phyloP scores from a whole-genome alignment of 257 asterid species.

The Galeopsis tetrahit region DNA sequence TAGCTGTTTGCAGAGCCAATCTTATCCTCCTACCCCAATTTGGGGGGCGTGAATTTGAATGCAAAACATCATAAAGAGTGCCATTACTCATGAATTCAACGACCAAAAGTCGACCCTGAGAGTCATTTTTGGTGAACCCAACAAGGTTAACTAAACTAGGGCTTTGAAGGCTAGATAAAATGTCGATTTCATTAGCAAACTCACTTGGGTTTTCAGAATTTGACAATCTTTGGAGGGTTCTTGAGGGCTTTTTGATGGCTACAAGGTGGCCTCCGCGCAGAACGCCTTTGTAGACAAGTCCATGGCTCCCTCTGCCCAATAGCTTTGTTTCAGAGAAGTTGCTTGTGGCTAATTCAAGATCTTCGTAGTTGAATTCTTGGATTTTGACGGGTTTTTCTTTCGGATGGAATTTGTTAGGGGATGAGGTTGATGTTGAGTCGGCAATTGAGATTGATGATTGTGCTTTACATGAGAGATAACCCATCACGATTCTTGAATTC shows the following conservation, averaged over 20 bases:
- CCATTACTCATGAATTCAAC: conserved; percentile 92
- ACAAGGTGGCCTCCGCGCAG: conserved; percentile 72
- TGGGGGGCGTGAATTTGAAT: conserved; percentile 59
- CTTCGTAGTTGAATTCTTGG: conserved; percentile 73
- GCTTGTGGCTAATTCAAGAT: conserved; percentile 78
- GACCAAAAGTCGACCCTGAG: conserved; percentile 65
- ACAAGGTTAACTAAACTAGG: conserved; percentile 79
- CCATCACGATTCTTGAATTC: conserved; percentile 53
- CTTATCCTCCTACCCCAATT: conserved; percentile 80
- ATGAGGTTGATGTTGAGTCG: conserved; percentile 34
- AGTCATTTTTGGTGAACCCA: conserved; percentile 54
- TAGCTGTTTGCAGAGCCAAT: conserved; percentile 74
- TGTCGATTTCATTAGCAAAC: conserved; percentile 76
- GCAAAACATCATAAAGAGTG: conserved; percentile 75
- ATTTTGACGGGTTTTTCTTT: conserved; percentile 53
- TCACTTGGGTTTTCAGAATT: conserved; percentile 57
- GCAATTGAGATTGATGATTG: conserved; percentile 65
- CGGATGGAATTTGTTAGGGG: conserved; percentile 42
- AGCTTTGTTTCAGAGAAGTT: conserved; percentile 72
- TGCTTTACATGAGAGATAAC: conserved; percentile 83
- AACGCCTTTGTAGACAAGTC: conserved; percentile 78
- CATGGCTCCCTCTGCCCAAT: conserved; percentile 86
- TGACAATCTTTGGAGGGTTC: conserved; percentile 38
- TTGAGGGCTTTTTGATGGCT: conserved; percentile 74
- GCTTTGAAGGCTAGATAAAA: conserved; percentile 64